Conservation (phyloP, 2,329 filamentous ascomycete species). For the Eutypa lata region DNA sequence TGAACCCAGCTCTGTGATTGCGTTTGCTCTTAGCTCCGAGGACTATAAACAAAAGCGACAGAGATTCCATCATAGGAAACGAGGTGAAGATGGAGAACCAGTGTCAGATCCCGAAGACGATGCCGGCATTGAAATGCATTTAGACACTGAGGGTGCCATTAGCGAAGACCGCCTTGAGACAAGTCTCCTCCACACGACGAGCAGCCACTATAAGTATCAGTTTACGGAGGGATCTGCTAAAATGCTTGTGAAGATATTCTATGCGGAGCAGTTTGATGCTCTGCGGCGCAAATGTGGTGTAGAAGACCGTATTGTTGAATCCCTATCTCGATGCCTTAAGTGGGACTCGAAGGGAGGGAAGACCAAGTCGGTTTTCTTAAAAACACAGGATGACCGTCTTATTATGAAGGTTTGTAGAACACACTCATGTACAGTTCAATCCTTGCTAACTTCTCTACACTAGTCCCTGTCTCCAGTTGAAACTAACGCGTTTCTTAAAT, state of each 20-base stretch:
- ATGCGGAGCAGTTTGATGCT: slow-evolving; percentile 96
- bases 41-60: slow-evolving; percentile 80
- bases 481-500: slow-evolving; percentile 88
- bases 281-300: slow-evolving; percentile 89
- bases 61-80: slow-evolving; percentile 33
- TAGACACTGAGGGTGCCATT: slow-evolving; percentile 22
- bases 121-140: slow-evolving; percentile 26
- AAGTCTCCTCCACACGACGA: slow-evolving; percentile 77
- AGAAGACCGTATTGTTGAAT: slow-evolving; percentile 90
- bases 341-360: slow-evolving; percentile 99
- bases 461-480: slow-evolving; percentile 87
- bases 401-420: slow-evolving; percentile 65
- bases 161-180: slow-evolving; percentile 75
- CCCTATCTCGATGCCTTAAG: slow-evolving; percentile 89
- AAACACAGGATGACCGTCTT: slow-evolving; percentile 91
- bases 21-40: slow-evolving; percentile 82
- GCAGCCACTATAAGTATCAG: slow-evolving; percentile 93
- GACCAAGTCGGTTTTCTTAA: slow-evolving; percentile 94
- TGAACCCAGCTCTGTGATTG: slow-evolving; percentile 93
- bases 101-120: slow-evolving; percentile 26
- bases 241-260: slow-evolving; percentile 98
- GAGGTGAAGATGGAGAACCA: slow-evolving; percentile 14
- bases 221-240: slow-evolving; percentile 91
- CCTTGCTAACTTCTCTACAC: slow-evolving; percentile 2
- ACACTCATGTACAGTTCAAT: slow-evolving; percentile 42